Evolutionary conservation across 495 filamentous ascomycete species (phyloP).

Genomic region (Penicillium pancosmium): DNA sequence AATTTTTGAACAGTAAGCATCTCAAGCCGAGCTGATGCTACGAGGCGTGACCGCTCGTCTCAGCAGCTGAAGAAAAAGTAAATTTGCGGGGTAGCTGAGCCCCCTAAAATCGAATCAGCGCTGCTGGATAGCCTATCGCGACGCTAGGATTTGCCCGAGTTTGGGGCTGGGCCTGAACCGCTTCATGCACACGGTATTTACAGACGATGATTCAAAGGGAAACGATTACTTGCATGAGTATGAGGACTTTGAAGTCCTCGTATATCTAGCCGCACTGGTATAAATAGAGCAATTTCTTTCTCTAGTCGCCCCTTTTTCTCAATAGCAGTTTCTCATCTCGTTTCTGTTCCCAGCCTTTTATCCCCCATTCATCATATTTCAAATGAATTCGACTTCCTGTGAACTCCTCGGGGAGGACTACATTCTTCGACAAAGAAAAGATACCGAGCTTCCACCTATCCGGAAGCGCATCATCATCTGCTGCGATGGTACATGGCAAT

Average conservation of each 20-base stretch:
- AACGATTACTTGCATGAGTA: neutral
- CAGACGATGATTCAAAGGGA: neutral
- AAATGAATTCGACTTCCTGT: constrained; percentile 5
- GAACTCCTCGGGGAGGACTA: constrained; percentile 10
- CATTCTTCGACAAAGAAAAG: constrained; percentile 9
- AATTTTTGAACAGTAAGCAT: neutral
- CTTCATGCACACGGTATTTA: constrained; percentile 4
- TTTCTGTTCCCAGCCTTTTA: neutral
- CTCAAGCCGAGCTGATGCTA: neutral
- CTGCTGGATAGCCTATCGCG: neutral
- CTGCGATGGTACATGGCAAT: constrained; percentile 36
- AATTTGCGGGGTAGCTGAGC: constrained; percentile 9
- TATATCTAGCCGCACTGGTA: neutral
- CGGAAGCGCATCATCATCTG: constrained; percentile 32
- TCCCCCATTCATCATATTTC: neutral
- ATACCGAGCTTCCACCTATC: constrained; percentile 8
- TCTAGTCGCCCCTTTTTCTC: neutral
- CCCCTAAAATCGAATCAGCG: neutral
- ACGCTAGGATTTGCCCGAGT: constrained; percentile 1
- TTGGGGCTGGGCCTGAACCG: constrained; percentile 2
- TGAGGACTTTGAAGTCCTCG: too few species aligned
- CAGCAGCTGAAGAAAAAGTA: constrained; percentile 7
- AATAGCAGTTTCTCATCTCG: neutral
- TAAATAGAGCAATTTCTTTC: neutral
- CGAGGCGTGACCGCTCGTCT: neutral